Conservation (phyloP, 208 protist species). For the Herpetomonas tarakana region DNA sequence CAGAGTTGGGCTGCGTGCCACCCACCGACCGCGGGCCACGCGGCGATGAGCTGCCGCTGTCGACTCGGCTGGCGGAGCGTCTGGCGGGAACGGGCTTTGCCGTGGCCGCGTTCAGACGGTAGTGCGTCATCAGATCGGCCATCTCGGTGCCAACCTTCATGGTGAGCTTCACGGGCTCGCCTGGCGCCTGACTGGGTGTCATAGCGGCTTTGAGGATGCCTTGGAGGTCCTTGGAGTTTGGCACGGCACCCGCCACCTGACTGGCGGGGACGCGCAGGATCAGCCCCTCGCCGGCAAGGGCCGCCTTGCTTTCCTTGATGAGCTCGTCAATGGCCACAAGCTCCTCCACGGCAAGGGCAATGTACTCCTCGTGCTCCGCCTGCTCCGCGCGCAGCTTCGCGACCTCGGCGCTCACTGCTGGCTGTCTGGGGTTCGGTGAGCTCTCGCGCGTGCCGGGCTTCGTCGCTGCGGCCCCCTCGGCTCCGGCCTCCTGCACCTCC, state of each 20-base stretch:
- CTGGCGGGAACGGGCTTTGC: too few relatives aligned
- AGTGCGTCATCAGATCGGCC: too few relatives aligned
- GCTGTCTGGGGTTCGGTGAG: background rate
- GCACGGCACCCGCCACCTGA: background rate
- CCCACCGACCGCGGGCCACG: too few relatives aligned
- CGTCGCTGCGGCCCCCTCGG: conserved; percentile 2
- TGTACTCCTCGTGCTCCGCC: conserved; percentile 32
- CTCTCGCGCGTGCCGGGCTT: background rate
- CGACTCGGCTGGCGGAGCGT: too few relatives aligned
- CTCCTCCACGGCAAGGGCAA: conserved; percentile 35
- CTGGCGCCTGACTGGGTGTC: too few relatives aligned
- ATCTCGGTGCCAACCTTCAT: conserved; percentile 3
- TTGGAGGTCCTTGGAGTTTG: background rate
- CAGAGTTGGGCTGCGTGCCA: too few relatives aligned
- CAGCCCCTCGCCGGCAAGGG: too few relatives aligned
- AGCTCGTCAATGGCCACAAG: conserved; percentile 26
- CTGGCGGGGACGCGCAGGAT: background rate
- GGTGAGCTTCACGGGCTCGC: background rate
- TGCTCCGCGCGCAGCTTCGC: conserved; percentile 17
- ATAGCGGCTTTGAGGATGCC: too few relatives aligned
- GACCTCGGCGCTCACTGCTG: conserved; percentile 1
- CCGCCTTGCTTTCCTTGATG: conserved; percentile 13
- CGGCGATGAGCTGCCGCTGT: too few relatives aligned
- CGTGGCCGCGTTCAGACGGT: too few relatives aligned
- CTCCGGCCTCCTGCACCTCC: too few relatives aligned